phyloP scores from a whole-genome alignment of 1,284 basidiomycete genomes.

The Cerrena zonata region DNA sequence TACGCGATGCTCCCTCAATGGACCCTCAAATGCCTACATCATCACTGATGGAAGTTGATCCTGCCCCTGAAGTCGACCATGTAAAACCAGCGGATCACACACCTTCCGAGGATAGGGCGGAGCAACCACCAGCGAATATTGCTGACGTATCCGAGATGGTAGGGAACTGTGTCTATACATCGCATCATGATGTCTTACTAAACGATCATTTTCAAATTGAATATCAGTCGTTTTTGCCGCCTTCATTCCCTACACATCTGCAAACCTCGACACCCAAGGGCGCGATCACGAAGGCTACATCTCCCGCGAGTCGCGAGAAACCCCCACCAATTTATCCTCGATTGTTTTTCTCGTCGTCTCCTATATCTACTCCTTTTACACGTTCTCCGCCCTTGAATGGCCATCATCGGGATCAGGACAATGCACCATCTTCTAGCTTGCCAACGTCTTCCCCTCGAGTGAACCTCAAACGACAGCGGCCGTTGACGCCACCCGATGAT shows the following conservation, averaged over 20 bases:
- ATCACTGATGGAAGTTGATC: neutral
- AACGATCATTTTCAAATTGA: slow-evolving; percentile 2
- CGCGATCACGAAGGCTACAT: slow-evolving; percentile 10
- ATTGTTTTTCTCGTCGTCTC: slow-evolving; percentile 17
- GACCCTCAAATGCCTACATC: neutral
- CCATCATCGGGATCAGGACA: slow-evolving; percentile 5
- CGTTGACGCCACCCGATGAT: slow-evolving; percentile 12
- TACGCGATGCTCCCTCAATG: neutral
- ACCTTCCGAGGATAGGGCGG: slow-evolving; percentile 2
- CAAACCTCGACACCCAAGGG: slow-evolving; percentile 31
- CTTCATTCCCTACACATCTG: slow-evolving; percentile 35
- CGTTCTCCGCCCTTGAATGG: slow-evolving; percentile 16
- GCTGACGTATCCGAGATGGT: slow-evolving; percentile 25
- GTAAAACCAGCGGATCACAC: neutral
- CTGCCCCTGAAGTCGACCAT: neutral
- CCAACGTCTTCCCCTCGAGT: slow-evolving; percentile 10
- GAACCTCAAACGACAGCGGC: slow-evolving; percentile 17
- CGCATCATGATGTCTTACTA: slow-evolving; percentile 4
- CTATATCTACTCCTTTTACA: slow-evolving; percentile 20
- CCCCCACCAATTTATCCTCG: slow-evolving; percentile 27
- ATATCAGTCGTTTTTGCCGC: slow-evolving; percentile 31
- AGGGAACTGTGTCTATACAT: slow-evolving; percentile 22
- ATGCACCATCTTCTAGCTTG: slow-evolving; percentile 17
- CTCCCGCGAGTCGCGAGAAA: slow-evolving; percentile 19
- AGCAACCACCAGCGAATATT: slow-evolving; percentile 12